Evolutionary conservation across 2,329 filamentous ascomycete species (phyloP).

Genomic region (Nigrospora sphaerica): DNA sequence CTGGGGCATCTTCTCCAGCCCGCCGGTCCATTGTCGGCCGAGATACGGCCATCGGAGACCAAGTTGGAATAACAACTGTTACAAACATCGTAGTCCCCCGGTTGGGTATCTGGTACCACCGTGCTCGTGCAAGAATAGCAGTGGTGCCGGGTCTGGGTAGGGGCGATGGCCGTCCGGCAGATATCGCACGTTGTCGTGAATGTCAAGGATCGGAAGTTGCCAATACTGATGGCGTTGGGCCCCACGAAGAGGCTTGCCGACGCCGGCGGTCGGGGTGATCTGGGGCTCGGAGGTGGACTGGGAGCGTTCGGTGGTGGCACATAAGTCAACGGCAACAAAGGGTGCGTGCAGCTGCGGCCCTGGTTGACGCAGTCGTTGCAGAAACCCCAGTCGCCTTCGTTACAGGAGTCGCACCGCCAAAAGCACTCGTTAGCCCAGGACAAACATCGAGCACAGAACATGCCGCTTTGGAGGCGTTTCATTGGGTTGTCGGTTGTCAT

Average conservation of each 20-base stretch:
- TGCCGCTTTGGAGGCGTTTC: constrained; percentile 65
- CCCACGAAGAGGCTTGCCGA: constrained; percentile 41
- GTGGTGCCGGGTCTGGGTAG: constrained; percentile 66
- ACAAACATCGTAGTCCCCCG: constrained; percentile 86
- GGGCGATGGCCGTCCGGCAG: constrained; percentile 66
- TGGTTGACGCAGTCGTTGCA: constrained; percentile 83
- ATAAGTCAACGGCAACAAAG: constrained; percentile 69
- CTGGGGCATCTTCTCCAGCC: constrained; percentile 80
- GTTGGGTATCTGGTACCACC: constrained; percentile 33
- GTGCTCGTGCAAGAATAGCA: constrained; percentile 65
- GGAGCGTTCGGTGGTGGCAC: constrained; percentile 28
- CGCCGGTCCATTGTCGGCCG: constrained; percentile 64
- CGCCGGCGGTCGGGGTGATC: constrained; percentile 34
- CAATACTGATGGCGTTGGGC: constrained; percentile 36
- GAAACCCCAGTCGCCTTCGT: constrained; percentile 91
- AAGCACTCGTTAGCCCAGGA: constrained; percentile 74
- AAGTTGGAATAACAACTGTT: constrained; percentile 67
- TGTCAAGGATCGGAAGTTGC: constrained; percentile 58
- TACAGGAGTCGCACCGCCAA: constrained; percentile 84
- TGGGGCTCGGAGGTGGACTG: constrained; percentile 31
- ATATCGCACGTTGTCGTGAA: constrained; percentile 74
- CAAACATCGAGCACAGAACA: constrained; percentile 75
- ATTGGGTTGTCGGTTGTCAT: constrained; percentile 62
- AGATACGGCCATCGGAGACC: constrained; percentile 57
- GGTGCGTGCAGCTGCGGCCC: constrained; percentile 74